Evolutionary conservation across 2,329 filamentous ascomycete species (phyloP).

Genomic region (Coccinonectria pachysandricola): DNA sequence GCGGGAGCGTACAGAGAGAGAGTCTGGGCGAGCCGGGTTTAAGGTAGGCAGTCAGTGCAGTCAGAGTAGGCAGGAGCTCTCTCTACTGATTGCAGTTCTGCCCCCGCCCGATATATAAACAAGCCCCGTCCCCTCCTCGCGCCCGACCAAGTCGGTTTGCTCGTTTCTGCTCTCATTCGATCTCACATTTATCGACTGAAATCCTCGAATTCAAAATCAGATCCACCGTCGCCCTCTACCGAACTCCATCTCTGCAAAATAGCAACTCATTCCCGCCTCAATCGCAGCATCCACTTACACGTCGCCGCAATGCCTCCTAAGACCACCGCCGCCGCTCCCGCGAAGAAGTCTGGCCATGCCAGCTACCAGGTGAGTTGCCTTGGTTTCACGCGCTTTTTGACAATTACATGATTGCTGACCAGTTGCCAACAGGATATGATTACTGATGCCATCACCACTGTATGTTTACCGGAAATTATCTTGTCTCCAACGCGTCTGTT

Average conservation of each 20-base stretch:
- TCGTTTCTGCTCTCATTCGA: conserved; percentile 26
- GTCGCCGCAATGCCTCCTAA: conserved; percentile 47
- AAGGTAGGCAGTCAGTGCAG: too few relatives aligned
- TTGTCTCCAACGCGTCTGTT: conserved; percentile 27
- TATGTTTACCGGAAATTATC: conserved; percentile 31
- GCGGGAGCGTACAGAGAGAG: conserved; percentile 13
- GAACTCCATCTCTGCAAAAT: conserved; percentile 14
- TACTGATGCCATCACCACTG: conserved; percentile 49
- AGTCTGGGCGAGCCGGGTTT: conserved; percentile 6
- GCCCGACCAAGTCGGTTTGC: conserved; percentile 33
- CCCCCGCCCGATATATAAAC: conserved; percentile 53
- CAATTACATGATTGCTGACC: too few relatives aligned
- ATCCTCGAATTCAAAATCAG: too few relatives aligned
- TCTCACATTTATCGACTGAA: too few relatives aligned
- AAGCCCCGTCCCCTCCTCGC: conserved; percentile 41
- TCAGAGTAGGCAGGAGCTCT: conserved; percentile 1
- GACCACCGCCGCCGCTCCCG: conserved; percentile 34
- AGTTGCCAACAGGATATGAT: conserved; percentile 60
- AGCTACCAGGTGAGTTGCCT: conserved; percentile 46
- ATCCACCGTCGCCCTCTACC: conserved; percentile 13
- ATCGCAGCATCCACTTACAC: conserved; percentile 15
- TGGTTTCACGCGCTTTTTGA: too few relatives aligned
- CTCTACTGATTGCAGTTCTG: conserved; percentile 46
- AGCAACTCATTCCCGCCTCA: conserved; percentile 9
- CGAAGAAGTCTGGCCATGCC: conserved; percentile 43